Conservation (phyloP, 345 rosid species). For the Kandelia obovata region DNA sequence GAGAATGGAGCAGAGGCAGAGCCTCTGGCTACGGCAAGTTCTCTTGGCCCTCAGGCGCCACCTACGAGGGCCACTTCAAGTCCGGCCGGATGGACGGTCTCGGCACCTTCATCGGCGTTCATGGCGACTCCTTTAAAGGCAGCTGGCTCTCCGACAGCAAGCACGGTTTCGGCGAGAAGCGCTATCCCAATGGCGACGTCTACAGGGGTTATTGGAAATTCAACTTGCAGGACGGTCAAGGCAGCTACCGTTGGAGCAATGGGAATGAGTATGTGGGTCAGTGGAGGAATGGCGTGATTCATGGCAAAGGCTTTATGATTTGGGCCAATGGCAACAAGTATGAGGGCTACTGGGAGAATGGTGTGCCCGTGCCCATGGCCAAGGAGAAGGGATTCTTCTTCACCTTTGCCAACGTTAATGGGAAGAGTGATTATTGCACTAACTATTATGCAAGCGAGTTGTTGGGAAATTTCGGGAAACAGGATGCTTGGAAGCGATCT, state of each 20-base stretch:
- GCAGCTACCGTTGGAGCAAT: constrained; percentile 59
- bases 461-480: neutral
- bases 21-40: constrained; percentile 60
- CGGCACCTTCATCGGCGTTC: constrained; percentile 58
- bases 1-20: constrained; percentile 59
- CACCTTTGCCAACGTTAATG: constrained; percentile 30
- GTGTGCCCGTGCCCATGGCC: constrained; percentile 61
- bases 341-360: constrained; percentile 65
- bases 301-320: constrained; percentile 47
- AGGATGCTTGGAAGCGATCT: constrained; percentile 18
- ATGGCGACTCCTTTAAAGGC: constrained; percentile 61
- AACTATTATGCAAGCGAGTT: constrained; percentile 11
- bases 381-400: constrained; percentile 17
- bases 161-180: constrained; percentile 58
- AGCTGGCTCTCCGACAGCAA: constrained; percentile 52
- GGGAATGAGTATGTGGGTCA: constrained; percentile 59
- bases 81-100: constrained; percentile 60
- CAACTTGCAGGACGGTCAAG: constrained; percentile 59
- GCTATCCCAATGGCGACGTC: constrained; percentile 53
- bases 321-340: constrained; percentile 60
- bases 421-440: constrained; percentile 14
- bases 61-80: constrained; percentile 64
- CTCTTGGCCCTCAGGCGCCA: constrained; percentile 76
- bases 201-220: constrained; percentile 58
- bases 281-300: constrained; percentile 58